Evolutionary conservation across 2,329 filamentous ascomycete genomes (phyloP), one percentile per base, ranked within the genome.

Genomic region (Monosporascus sp.): DNA sequence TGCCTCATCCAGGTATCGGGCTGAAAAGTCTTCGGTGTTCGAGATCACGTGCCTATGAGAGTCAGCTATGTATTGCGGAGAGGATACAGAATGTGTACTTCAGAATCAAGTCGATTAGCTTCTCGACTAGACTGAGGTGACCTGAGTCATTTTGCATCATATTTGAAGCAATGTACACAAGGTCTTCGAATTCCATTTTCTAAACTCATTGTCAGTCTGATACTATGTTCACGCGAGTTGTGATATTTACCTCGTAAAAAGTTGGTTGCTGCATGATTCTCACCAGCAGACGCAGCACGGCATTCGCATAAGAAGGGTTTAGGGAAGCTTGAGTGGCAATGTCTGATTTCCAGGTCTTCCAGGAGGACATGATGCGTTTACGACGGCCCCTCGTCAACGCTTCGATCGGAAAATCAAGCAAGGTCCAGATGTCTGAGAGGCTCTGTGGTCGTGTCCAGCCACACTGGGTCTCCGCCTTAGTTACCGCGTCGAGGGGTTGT

Each of bases 291-390:
- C 63, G 58, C 38, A 68, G 55, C 27, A 68, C 51, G 2, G 58
- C 54, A 22, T 53, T 47, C 8, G 60, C 57, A 48, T 62, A 69
- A 17, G 53, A 44, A n/a, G 54, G 40, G 41, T 66, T 52, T 8
- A 60, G 51, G 14, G 58, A 55, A 27, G 58, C 60, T 22, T 52
- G 50, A 31, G 55, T 53, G 37, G 54, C 55, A 37, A 68, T 61
- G 24, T 48, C 51, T 4, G 53, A 49, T 50, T 60, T 63, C 49
- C 59, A 58, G 48, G 60, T 66, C 54, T 63, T 65, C 66, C 66
- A 69, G 16, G 65, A 69, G 22, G 55, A 55, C 63, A 69, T 65
- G 19, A 68, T 59, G 5, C 61, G 63, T 47, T 67, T 69, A n/a
- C 67, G 63, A 20, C 66, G 62, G 19, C 58, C 61, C 56, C 63